Conservation (phyloP, 2,329 filamentous ascomycete genomes). For the Colletotrichum orchidophilum region DNA sequence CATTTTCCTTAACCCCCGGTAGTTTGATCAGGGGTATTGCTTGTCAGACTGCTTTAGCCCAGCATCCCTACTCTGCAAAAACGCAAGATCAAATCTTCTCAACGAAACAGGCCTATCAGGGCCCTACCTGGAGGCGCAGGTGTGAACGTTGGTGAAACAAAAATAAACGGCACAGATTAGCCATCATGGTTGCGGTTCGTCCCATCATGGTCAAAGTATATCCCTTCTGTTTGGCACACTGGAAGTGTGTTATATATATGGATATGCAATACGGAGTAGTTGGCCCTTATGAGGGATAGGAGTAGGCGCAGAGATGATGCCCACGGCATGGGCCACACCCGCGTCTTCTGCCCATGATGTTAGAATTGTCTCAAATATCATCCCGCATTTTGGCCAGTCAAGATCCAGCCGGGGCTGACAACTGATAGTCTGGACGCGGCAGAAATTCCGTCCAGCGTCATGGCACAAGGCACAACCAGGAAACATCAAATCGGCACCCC, state of each 20-base stretch:
- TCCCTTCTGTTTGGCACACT: conserved; percentile 10
- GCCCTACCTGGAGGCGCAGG: background rate
- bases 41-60: conserved; percentile 2
- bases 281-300: no score
- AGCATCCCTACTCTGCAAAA: background rate
- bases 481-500: background rate
- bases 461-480: background rate
- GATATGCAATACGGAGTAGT: no score
- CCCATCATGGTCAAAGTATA: conserved; percentile 3
- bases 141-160: conserved; percentile 20
- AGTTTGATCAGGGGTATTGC: conserved; percentile 4
- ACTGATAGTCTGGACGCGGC: background rate
- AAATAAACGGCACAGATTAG: conserved; percentile 11
- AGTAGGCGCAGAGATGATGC: no score
- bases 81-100: background rate
- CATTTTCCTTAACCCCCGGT: conserved; percentile 6
- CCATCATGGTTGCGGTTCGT: conserved; percentile 18
- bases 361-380: background rate
- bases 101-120: background rate
- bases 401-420: background rate
- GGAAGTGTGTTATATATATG: no score
- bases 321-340: background rate
- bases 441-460: background rate
- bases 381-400: background rate
- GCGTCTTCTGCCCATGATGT: background rate